Conservation (phyloP, 2,329 filamentous ascomycete genomes). For the Talaromyces sp. region DNA sequence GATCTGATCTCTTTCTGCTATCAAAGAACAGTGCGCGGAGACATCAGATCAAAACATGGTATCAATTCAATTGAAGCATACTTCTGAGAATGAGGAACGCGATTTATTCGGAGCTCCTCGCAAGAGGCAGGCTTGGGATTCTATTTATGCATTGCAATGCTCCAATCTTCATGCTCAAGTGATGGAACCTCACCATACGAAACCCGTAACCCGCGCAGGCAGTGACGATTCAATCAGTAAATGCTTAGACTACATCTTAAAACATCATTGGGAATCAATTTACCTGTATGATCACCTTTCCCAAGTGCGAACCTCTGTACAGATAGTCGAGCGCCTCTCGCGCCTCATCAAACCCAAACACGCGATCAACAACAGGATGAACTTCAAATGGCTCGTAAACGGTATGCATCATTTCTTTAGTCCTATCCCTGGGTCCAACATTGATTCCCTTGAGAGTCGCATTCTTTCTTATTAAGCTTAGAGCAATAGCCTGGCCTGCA, state of each 20-base stretch:
- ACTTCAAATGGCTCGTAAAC: conserved; percentile 34
- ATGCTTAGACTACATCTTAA: neutral
- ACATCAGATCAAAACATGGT: no score
- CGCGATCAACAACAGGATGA: conserved; percentile 50
- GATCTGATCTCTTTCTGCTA: no score
- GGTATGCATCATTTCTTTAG: conserved; percentile 35
- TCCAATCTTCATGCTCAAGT: neutral
- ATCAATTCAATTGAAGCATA: no score
- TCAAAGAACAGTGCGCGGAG: no score
- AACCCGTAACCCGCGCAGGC: no score
- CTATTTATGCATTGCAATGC: neutral
- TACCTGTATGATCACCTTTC: neutral
- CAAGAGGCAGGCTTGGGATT: neutral
- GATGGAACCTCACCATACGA: no score
- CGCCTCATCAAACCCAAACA: conserved; percentile 51
- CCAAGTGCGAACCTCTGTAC: conserved; percentile 39
- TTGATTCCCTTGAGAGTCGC: conserved; percentile 57
- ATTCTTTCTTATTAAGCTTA: conserved; percentile 52
- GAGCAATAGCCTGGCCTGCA: conserved; percentile 57
- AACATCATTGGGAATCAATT: neutral
- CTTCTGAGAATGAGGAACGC: neutral
- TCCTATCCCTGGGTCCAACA: conserved; percentile 59
- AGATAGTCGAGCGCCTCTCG: conserved; percentile 54
- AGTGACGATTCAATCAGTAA: no score
- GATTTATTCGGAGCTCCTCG: neutral